Percentiles rank a stretch among this genome's conserved stretches.
These are phyloP conservation scores for Magnolia sinica DNA, from an alignment of 164 flowering plant species.

Conservation along the genomic window DNA sequence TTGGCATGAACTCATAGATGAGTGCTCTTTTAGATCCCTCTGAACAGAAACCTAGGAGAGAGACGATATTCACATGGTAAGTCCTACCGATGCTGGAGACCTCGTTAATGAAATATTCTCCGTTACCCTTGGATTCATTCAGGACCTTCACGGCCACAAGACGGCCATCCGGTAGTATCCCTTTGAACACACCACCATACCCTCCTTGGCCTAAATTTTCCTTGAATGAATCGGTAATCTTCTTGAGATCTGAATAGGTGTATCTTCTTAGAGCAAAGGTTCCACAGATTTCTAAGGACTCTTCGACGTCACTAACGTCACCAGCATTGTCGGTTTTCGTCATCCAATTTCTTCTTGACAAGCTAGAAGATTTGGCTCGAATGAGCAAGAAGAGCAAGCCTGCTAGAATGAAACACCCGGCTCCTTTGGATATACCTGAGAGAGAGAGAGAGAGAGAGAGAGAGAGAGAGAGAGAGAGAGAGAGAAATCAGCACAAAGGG, in stretches of 20 bases:
- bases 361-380: no score
- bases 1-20: slow-evolving; percentile 12
- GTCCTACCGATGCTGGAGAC: slow-evolving; percentile 10
- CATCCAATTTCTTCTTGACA: no score
- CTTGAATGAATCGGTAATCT: neutral
- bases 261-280: neutral
- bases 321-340: no score
- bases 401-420: no score
- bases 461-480: no score
- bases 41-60: slow-evolving; percentile 6
- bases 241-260: slow-evolving; percentile 2
- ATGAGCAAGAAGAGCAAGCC: no score
- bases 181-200: slow-evolving; percentile 11
- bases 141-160: slow-evolving; percentile 7
- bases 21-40: slow-evolving; percentile 5
- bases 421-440: no score
- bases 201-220: slow-evolving; percentile 5
- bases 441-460: no score
- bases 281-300: neutral
- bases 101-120: slow-evolving; percentile 12
- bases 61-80: slow-evolving; percentile 8
- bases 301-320: neutral
- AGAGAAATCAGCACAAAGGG: no score
- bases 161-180: slow-evolving; percentile 3
- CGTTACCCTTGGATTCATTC: slow-evolving; percentile 1